Conservation (phyloP, 2,329 filamentous ascomycete genomes). For the Cladosporium austrohemisphaericum region DNA sequence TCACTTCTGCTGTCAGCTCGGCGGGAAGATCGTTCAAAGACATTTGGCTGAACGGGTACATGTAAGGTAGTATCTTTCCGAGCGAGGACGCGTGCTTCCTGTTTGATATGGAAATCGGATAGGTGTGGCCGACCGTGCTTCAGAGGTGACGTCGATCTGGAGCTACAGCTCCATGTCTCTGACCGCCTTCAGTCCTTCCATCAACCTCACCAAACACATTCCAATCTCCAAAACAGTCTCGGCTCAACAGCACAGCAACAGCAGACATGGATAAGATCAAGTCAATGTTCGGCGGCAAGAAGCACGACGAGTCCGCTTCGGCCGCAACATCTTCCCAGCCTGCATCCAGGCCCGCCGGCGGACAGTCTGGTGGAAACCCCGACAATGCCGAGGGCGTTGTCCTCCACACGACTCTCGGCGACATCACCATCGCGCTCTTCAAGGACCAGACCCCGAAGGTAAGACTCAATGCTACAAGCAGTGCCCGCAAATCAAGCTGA, state of each 20-base stretch:
- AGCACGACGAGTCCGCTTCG: background rate
- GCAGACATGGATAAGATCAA: conserved; percentile 11
- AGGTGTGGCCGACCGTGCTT: no score
- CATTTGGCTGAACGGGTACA: no score
- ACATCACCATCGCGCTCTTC: conserved; percentile 33
- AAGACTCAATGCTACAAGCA: background rate
- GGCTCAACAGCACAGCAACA: background rate
- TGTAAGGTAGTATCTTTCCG: no score
- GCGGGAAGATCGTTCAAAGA: no score
- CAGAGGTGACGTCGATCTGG: no score
- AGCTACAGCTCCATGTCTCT: no score
- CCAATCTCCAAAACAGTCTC: no score
- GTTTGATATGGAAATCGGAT: no score
- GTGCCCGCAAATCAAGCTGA: background rate
- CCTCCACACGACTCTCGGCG: conserved; percentile 33
- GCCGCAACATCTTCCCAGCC: background rate
- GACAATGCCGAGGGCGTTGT: conserved; percentile 27
- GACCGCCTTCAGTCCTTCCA: no score
- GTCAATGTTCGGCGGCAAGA: conserved; percentile 8
- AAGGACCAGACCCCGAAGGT: conserved; percentile 32
- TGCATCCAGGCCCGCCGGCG: background rate
- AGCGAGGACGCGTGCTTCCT: no score
- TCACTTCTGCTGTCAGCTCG: no score
- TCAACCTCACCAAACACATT: no score
- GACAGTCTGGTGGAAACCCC: conserved; percentile 11